Evolutionary conservation across 257 asterid species (phyloP), one percentile per base, ranked within the genome.

Genomic region (Nicotiana noctiflora): DNA sequence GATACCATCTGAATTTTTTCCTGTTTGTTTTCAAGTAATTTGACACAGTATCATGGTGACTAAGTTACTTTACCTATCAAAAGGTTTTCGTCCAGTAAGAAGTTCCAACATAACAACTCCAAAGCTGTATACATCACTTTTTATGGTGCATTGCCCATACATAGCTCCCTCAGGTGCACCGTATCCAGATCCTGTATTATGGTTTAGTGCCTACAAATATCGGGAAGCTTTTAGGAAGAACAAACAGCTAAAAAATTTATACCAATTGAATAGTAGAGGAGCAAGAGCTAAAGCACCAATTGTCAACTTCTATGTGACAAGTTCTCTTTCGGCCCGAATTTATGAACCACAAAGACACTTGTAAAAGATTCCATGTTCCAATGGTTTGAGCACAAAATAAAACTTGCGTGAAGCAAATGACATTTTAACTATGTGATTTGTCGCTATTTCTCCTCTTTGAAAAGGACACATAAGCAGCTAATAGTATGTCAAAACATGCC

Each of bases 101-200:
- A 92, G 95, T 81, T 92, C 97, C 79, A 92, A 82, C 97, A 92
- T 92, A 65, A 89, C 95, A 6, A 90, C 94, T 12, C 97, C 97
- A 51, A 92, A 92, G 86, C 97, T 90, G 86, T 92, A 90, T 4
- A 92, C 93, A 3, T 92, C 97, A 49, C 93, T 90, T 79, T 92
- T 91, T 34, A 90, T 88, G 81, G 92, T 88, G 75, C 87, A 90
- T 61, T 84, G 90, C 62, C 98, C 98, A 0, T 96, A 90, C 97
- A 91, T 90, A 80, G 96, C 88, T 75, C 91, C 96, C 88, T 94
- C 99, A 0, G 99, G 98, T 27, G 98, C 98, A 79, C 95, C 82
- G 74, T 90, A 92, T 31, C 98, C 98, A 10, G 98, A 92, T 75
- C 88, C 90, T 19, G 87, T 68, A 27, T 84, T 84, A 46, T 93